These are phyloP conservation scores for Alectoria sarmentosa DNA, from an alignment of 495 filamentous ascomycete genomes.

Conservation along the genomic window DNA sequence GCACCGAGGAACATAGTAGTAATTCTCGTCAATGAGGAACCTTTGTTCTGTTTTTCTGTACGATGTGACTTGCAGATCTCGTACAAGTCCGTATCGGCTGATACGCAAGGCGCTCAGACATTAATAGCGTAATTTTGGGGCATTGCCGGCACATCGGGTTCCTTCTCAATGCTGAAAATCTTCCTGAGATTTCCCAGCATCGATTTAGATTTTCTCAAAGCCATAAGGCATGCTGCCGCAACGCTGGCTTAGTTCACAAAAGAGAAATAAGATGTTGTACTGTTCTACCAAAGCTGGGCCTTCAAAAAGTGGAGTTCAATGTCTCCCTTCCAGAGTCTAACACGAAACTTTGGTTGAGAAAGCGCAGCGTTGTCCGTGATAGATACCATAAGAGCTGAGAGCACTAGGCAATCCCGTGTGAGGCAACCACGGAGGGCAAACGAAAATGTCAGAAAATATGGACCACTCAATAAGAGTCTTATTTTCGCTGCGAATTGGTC, in stretches of 20 bases:
- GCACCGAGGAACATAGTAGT: background rate
- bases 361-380: background rate
- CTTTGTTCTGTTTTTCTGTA: background rate
- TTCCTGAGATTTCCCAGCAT: background rate
- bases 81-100: background rate
- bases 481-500: background rate
- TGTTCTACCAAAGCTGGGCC: background rate
- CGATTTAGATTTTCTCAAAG: background rate
- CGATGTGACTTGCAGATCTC: background rate
- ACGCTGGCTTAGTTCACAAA: background rate
- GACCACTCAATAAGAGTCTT: background rate
- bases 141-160: background rate
- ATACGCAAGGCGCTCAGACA: background rate
- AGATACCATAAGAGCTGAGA: background rate
- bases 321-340: background rate
- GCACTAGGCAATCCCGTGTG: background rate
- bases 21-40: background rate
- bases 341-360: background rate
- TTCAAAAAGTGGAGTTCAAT: background rate
- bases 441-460: background rate
- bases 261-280: background rate
- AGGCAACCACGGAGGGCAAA: background rate
- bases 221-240: background rate
- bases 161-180: background rate
- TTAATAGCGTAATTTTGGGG: background rate